These are phyloP conservation scores for Paramecium primaurelia DNA, from an alignment of 73 alveolate species.

Conservation along the genomic window DNA sequence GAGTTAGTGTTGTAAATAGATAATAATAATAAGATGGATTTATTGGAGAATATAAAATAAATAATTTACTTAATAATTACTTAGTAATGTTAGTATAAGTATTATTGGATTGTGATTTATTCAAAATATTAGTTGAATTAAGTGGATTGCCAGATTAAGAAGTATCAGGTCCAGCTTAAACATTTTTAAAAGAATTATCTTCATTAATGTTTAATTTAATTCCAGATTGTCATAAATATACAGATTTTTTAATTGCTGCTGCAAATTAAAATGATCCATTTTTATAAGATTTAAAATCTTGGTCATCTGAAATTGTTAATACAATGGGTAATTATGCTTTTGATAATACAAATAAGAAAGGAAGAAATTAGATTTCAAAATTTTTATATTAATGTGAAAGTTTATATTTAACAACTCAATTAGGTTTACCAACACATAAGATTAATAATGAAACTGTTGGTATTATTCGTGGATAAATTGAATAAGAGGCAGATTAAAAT, in stretches of 20 bases:
- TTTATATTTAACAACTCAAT: conserved; percentile 39
- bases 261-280: conserved; percentile 51
- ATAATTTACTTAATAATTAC: conserved; percentile 43
- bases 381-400: conserved; percentile 55
- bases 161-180: conserved; percentile 45
- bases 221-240: conserved; percentile 57
- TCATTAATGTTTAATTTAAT: conserved; percentile 58
- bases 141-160: conserved; percentile 58
- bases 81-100: conserved; percentile 49
- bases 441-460: conserved; percentile 60
- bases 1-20: conserved; percentile 45
- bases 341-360: conserved; percentile 37
- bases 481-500: conserved; percentile 49
- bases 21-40: conserved; percentile 29
- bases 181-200: conserved; percentile 37
- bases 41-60: conserved; percentile 28
- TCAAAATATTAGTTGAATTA: conserved; percentile 47
- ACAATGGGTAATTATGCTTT: conserved; percentile 61
- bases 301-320: conserved; percentile 58
- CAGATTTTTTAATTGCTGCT: conserved; percentile 60
- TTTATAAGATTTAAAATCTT: conserved; percentile 40
- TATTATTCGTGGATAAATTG: conserved; percentile 48
- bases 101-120: conserved; percentile 56
- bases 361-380: conserved; percentile 31
- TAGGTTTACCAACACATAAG: conserved; percentile 57